Evolutionary conservation across 2,329 filamentous ascomycete species (phyloP), one percentile per base, ranked within the genome.

Genomic region (Biscogniauxia mediterranea): DNA sequence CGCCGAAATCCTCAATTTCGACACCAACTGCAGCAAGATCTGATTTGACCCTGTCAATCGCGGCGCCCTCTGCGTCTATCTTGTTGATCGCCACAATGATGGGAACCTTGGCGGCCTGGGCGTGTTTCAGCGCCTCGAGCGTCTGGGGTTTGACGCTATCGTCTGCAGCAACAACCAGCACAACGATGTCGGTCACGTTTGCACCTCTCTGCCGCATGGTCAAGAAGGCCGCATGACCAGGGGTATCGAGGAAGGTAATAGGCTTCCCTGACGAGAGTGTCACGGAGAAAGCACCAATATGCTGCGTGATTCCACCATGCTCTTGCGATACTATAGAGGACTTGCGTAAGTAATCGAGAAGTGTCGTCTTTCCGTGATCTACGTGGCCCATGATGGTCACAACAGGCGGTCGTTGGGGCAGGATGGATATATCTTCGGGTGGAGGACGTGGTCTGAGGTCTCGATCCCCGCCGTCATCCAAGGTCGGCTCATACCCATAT

Each of bases 381-480:
- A 99, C 95, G 67, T 99, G 95, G 2, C 95, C 95, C 96, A 99
- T 99, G 71, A 99, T 99, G 0, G 96, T 98, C 49, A 99, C 93
- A 42, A 99, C 92, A 0, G 95, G 96, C 7, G 95, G 94, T 17
- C 96, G 86, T 38, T 80, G 76, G 1, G 93, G 92, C 7, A 97
- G 77, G 15, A 76, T 69, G 0, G 89, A 86, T 55, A 80, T 83
- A 74, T 94, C 91, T 69, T 88, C 87, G 8, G 86, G 85, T 25
- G 83, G 79, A 1, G 92, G 89, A 11, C 88, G 85, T 23, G 90
- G 83, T 63, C 83, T 84, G 49, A 99, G 78, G 74, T 99, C 94
- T 52, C 87, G 80, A 1, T 79, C 74, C 54, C 89, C 86, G 19
- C 80, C 88, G 70, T 73, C 82, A 60, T 92, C 89, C 23, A 95